Evolutionary conservation across 2,329 filamentous ascomycete species (phyloP).

Genomic region (Zalaria obscura): DNA sequence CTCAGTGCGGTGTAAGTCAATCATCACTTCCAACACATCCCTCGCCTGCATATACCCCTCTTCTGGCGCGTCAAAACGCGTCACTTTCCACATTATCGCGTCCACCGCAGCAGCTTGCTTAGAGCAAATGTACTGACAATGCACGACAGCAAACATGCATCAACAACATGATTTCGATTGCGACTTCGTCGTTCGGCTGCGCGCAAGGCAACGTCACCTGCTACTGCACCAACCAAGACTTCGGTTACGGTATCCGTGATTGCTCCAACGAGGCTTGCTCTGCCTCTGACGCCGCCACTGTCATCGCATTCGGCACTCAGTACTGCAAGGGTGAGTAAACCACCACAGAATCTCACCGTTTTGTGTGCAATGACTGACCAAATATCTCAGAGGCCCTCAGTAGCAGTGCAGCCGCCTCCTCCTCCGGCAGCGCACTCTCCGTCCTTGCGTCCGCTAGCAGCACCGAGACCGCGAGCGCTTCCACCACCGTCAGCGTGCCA

Average conservation of each 20-base stretch:
- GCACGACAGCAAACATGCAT: constrained; percentile 19
- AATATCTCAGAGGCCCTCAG: constrained; percentile 3
- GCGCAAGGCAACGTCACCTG: constrained; percentile 15
- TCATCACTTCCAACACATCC: not conserved
- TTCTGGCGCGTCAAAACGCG: not conserved
- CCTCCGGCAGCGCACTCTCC: constrained; percentile 5
- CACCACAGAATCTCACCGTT: not conserved
- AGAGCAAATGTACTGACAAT: constrained; percentile 1
- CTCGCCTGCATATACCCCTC: not conserved
- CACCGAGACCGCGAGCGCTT: constrained; percentile 1
- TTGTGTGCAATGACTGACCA: not conserved
- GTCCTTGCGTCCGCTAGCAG: constrained; percentile 6
- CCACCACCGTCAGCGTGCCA: not conserved
- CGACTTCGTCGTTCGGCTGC: constrained; percentile 16
- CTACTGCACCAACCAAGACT: constrained; percentile 20
- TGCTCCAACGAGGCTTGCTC: constrained; percentile 22
- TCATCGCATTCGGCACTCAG: constrained; percentile 18
- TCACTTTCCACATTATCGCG: not conserved
- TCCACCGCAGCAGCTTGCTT: not conserved
- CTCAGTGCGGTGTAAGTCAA: constrained; percentile 21
- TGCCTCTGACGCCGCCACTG: constrained; percentile 11
- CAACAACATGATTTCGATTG: constrained; percentile 20
- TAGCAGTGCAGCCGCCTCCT: constrained; percentile 4
- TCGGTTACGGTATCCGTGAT: constrained; percentile 24
- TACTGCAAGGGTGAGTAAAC: constrained; percentile 14